Conservation (phyloP, 2,329 filamentous ascomycete species). For the Exophiala xenobiotica region DNA sequence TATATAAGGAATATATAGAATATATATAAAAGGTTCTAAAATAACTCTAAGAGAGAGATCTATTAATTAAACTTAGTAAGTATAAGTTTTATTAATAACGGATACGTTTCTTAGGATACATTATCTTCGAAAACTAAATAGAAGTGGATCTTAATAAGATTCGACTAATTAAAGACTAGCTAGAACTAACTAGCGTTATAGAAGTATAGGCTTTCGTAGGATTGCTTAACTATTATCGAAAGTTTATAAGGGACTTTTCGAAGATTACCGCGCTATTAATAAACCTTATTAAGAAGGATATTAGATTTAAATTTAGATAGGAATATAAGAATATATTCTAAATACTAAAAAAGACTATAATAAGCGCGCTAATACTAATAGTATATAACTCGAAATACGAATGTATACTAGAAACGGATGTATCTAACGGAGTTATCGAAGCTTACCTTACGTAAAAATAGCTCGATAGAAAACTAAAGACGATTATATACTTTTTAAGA, state of each 20-base stretch:
- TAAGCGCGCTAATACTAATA: constrained; percentile 12
- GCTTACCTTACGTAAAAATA: constrained; percentile 10
- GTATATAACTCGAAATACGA: constrained; percentile 18
- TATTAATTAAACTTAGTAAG: constrained; percentile 32
- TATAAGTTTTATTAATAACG: constrained; percentile 34
- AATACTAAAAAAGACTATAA: constrained; percentile 15
- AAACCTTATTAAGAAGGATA: constrained; percentile 17
- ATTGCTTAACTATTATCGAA: constrained; percentile 34
- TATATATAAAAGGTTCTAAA: constrained; percentile 28
- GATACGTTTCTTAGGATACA: constrained; percentile 36
- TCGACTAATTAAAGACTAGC: constrained; percentile 30
- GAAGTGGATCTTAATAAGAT: constrained; percentile 33
- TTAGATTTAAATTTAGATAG: constrained; percentile 5
- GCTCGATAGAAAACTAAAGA: constrained; percentile 8
- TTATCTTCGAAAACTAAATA: constrained; percentile 31
- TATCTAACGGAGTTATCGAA: constrained; percentile 16
- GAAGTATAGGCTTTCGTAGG: constrained; percentile 5
- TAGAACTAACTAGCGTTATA: constrained; percentile 10
- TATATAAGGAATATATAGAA: constrained; percentile 31
- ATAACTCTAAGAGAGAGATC: too few species aligned
- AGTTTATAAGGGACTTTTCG: constrained; percentile 33
- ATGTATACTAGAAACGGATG: constrained; percentile 19
- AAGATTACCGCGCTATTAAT: constrained; percentile 26
- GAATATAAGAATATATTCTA: constrained; percentile 1
- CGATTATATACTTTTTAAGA: not conserved